Evolutionary conservation across 441 rosid species (phyloP).

Genomic region (Gossypium lobatum): DNA sequence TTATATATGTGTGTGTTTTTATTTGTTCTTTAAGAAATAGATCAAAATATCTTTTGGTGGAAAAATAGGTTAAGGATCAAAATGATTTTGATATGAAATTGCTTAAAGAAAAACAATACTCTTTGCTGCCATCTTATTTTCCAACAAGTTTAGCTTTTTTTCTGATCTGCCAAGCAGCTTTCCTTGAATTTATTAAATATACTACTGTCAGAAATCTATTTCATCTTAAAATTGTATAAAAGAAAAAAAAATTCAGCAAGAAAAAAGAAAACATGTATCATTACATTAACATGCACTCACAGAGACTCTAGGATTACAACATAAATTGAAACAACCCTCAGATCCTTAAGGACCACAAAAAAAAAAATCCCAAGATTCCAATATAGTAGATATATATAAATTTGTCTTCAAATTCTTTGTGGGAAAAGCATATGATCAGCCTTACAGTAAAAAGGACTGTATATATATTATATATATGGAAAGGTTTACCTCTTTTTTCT

Average conservation of each 20-base stretch:
- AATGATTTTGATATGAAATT: not conserved
- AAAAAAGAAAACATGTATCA: not conserved
- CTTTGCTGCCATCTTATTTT: conserved; percentile 10
- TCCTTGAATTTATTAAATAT: conserved; percentile 17
- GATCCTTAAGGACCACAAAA: conserved; percentile 4
- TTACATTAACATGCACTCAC: not conserved
- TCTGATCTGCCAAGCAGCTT: conserved; percentile 25
- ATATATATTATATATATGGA: not conserved
- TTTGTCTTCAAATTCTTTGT: not conserved
- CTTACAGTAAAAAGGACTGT: not conserved
- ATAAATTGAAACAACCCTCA: conserved; percentile 2
- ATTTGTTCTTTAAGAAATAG: not conserved
- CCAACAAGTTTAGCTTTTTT: conserved; percentile 21
- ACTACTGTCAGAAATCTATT: conserved; percentile 2
- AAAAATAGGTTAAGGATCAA: not conserved
- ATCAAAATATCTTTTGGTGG: not conserved
- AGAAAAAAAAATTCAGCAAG: no score
- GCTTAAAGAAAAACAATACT: not conserved
- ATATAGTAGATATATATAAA: not conserved
- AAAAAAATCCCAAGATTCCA: not conserved
- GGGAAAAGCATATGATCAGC: not conserved
- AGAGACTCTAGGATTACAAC: conserved; percentile 16
- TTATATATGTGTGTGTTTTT: no score
- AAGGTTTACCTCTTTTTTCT: conserved; percentile 3
- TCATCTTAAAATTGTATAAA: not conserved